Evolutionary conservation across 257 asterid species (phyloP).

Genomic region (Ilex aquifolium): DNA sequence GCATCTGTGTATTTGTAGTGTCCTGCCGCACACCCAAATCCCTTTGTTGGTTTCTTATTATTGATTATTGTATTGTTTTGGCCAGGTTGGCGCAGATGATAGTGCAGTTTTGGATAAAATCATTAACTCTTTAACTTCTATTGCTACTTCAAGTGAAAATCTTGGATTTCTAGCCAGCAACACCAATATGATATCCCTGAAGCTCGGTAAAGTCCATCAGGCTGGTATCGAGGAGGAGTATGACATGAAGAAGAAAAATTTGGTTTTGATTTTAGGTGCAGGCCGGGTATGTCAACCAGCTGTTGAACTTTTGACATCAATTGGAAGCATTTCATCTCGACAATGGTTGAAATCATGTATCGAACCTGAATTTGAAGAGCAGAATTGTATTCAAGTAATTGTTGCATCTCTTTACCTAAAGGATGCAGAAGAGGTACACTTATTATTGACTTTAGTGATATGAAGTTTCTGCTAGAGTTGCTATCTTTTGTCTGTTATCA

Average conservation of each 20-base stretch:
- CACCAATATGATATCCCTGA: conserved; percentile 42
- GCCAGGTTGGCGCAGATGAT: conserved; percentile 88
- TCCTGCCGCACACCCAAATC: not conserved
- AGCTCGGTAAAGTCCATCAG: conserved; percentile 47
- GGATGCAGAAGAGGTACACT: conserved; percentile 86
- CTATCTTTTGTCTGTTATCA: too few species aligned
- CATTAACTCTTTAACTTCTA: conserved; percentile 65
- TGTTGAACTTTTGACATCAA: conserved; percentile 70
- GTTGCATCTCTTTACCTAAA: conserved; percentile 86
- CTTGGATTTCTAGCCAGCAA: conserved; percentile 20
- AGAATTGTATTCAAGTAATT: conserved; percentile 46
- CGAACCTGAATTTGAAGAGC: conserved; percentile 38
- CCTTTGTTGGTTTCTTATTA: conserved; percentile 2
- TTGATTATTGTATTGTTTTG: conserved; percentile 11
- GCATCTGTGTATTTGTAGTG: not conserved
- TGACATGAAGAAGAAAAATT: conserved; percentile 33
- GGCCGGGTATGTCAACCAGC: conserved; percentile 98
- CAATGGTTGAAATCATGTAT: conserved; percentile 39
- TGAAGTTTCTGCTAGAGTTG: too few species aligned
- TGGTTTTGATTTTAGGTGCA: conserved; percentile 84
- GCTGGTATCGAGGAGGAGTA: conserved; percentile 28
- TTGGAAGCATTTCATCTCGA: conserved; percentile 41
- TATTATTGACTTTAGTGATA: too few species aligned
- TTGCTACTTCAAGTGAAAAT: conserved; percentile 48
- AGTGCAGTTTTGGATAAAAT: conserved; percentile 56